Percentiles rank a stretch among this genome's conserved stretches.
These are phyloP conservation scores for Ceriops decandra DNA, from an alignment of 345 rosid species.

Conservation along the genomic window DNA sequence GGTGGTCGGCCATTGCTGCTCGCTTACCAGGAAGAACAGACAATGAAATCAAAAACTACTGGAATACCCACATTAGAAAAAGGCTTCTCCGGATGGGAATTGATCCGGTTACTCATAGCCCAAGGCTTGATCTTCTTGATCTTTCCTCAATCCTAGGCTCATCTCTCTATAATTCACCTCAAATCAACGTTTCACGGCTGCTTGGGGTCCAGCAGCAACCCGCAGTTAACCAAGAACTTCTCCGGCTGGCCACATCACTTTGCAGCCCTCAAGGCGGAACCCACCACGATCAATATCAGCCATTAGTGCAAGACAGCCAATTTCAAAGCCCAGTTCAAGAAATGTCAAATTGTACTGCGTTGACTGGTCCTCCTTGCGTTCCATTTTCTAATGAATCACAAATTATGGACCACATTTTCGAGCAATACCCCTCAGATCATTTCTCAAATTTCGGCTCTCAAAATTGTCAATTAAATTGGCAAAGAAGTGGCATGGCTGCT, in stretches of 20 bases:
- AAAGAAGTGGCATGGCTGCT: slow-evolving; percentile 14
- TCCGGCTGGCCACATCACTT: slow-evolving; percentile 40
- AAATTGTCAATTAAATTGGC: slow-evolving; percentile 10
- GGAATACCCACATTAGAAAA: slow-evolving; percentile 32
- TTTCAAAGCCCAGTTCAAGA: slow-evolving; percentile 35
- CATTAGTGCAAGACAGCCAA: slow-evolving; percentile 25
- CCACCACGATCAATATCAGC: slow-evolving; percentile 11
- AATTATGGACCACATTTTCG: slow-evolving; percentile 17
- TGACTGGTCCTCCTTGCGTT: slow-evolving; percentile 19
- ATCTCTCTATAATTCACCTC: slow-evolving; percentile 15
- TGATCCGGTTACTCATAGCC: slow-evolving; percentile 29
- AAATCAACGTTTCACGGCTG: slow-evolving; percentile 11
- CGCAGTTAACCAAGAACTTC: slow-evolving; percentile 33
- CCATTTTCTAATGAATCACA: slow-evolving; percentile 34
- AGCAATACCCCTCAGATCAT: slow-evolving; percentile 21
- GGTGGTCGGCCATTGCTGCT: slow-evolving; percentile 32
- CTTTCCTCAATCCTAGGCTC: slow-evolving; percentile 19
- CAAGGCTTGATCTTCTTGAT: slow-evolving; percentile 26
- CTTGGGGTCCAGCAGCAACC: slow-evolving; percentile 12
- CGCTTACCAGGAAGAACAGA: slow-evolving; percentile 28
- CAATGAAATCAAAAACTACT: slow-evolving; percentile 30
- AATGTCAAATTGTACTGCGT: slow-evolving; percentile 27
- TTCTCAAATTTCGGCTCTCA: slow-evolving; percentile 4
- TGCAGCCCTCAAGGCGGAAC: slow-evolving; percentile 24
- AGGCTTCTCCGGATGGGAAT: slow-evolving; percentile 25